phyloP scores from a whole-genome alignment of 257 asterid species.

The Solanum paucissectum region DNA sequence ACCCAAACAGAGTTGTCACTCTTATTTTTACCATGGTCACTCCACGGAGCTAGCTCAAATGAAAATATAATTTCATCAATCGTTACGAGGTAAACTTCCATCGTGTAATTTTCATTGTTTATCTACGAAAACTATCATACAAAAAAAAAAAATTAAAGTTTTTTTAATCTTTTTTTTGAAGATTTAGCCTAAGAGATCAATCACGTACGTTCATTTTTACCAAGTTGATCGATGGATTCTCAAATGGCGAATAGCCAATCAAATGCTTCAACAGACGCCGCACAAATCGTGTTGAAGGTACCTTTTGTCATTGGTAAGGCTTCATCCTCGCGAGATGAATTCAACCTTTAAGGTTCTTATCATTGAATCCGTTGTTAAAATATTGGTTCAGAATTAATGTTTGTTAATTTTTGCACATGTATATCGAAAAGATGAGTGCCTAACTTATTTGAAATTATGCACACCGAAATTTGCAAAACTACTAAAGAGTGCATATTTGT shows the following conservation, averaged over 20 bases:
- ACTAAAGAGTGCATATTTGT: neutral
- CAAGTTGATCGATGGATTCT: conserved; percentile 16
- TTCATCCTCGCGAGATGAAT: neutral
- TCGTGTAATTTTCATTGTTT: neutral
- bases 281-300: conserved; percentile 29
- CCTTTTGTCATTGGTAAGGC: conserved; percentile 67
- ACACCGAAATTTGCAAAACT: no score
- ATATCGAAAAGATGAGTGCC: neutral
- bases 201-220: neutral
- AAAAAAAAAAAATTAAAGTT: no score
- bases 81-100: neutral
- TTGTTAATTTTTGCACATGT: neutral
- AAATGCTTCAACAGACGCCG: conserved; percentile 11
- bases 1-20: neutral
- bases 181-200: neutral
- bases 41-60: neutral
- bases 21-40: neutral
- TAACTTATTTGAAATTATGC: no score
- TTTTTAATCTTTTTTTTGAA: no score
- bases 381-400: neutral
- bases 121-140: neutral
- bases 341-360: neutral
- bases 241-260: conserved; percentile 19
- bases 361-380: neutral
- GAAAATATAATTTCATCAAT: neutral